Evolutionary conservation across 2,329 filamentous ascomycete species (phyloP), one percentile per base, ranked within the genome.

Genomic region (Grosmannia clavigera): DNA sequence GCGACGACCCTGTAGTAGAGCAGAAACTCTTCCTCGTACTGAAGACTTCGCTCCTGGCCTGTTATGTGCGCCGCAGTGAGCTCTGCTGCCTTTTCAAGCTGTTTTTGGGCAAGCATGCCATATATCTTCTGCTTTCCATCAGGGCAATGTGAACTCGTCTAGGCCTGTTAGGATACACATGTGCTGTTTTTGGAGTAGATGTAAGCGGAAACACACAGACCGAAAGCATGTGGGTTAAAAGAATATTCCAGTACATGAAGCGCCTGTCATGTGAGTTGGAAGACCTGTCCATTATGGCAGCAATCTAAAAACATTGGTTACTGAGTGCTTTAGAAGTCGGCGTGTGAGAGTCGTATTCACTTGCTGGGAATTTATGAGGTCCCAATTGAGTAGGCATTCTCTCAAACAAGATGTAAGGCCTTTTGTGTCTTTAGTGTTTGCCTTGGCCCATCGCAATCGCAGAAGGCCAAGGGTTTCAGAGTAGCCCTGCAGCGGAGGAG

Each of bases 281-380:
- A 57, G 76, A 76, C 66, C 77, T 77, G 62, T 82, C 80, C 31
- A 82, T 65, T 0, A 76, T 74, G 1, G 78, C 77, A 0, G 80
- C 78, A 66, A 84, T 83, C 79, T 83, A 40, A 7, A 40, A 7
- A 2, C 4, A 22, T 9, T 22, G 14, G 29, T 57, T n/a, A 58
- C n/a, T 14, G n/a, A 9, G 4, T 11, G 14, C 5, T 25, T 6
- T 29, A n/a, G 22, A 29, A 16, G 29, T 7, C 14, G 5, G 48
- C 9, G 48, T 5, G 25, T 16, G 3, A 22, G 5, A 19, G 12
- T 25, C 7, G 19, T 31, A 19, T 31, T 25, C 69, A 82, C 80
- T 72, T 81, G 78, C 67, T 84, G 81, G 2, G 80, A 79, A 65
- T 79, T 81, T 60, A 74, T 71, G 59, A 83, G 73, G 64, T 84